These are phyloP conservation scores for Cryptosporidium felis DNA, from an alignment of 169 alveolate genomes.

Conservation along the genomic window DNA sequence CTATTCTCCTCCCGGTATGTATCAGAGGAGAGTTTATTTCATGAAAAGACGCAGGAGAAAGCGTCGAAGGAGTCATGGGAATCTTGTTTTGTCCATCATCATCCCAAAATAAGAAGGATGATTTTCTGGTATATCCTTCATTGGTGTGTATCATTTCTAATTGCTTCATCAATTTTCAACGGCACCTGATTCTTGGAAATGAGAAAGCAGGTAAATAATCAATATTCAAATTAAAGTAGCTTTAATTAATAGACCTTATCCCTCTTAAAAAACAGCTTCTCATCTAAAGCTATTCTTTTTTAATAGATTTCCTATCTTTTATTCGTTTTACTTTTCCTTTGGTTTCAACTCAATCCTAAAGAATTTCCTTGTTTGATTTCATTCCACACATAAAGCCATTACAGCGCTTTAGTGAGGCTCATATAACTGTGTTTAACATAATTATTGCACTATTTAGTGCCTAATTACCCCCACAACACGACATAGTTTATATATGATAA, in stretches of 20 bases:
- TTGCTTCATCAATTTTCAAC: neutral
- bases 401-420: conserved; percentile 60
- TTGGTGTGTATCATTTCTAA: conserved; percentile 3
- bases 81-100: conserved; percentile 55
- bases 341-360: neutral
- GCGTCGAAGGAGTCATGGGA: conserved; percentile 65
- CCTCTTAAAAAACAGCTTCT: neutral
- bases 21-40: conserved; percentile 41
- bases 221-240: too few relatives aligned
- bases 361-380: neutral
- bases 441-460: conserved; percentile 19
- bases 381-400: conserved; percentile 45
- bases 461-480: conserved; percentile 69
- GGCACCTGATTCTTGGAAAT: neutral
- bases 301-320: neutral
- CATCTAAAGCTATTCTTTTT: neutral
- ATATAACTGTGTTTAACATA: conserved; percentile 48
- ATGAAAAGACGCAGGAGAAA: conserved; percentile 58
- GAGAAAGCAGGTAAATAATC: neutral
- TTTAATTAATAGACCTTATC: conserved; percentile 23
- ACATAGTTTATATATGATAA: conserved; percentile 52
- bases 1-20: neutral
- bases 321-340: neutral
- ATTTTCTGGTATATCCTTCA: conserved; percentile 24
- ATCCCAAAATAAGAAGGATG: conserved; percentile 54